Evolutionary conservation across 192 early-diverging fungal species (phyloP), one percentile per base, ranked within the genome.

Genomic region (Allomyces macrogynus): DNA sequence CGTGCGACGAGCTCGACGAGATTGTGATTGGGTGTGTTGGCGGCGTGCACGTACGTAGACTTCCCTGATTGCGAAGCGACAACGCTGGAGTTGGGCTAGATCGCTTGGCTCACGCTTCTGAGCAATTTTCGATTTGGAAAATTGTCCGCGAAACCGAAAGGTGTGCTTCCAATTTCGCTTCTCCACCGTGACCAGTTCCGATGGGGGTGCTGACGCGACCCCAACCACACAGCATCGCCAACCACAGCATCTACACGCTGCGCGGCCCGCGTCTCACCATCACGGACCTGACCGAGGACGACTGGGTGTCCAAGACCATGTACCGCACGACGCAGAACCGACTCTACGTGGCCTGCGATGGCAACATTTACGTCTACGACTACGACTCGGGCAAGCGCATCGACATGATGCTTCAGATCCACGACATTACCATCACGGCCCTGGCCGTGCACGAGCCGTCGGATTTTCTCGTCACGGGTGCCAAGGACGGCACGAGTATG

Each of bases 381-480:
- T 57, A 57, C 20, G 49, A 57, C 49, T 57, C 49, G 49, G 49
- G 49, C 49, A n/a, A 57, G 49, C 49, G 49, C 49, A n/a, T 57
- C 16, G 49, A 57, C 49, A 20, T n/a, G 49, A 20, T 57, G 49
- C 12, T n/a, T 1, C 12, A 57, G 16, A 20, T 57, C 16, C 49
- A 57, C 49, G 49, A 57, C 16, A 14, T 57, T 3, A n/a, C 49
- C 49, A 57, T 57, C 49, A 57, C 49, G 49, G 49, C 49, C 1
- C 49, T 57, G 49, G 20, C 49, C 49, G 20, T 57, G 16, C 49
- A 57, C 9, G 49, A 57, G 49, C 49, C 49, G 16, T 20, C 49
- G 16, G 49, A 57, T 4, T n/a, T 57, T 16, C 20, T 57, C 16
- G 20, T 57, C 49, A 57, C 49, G 12, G 49, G 49, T 16, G 12